phyloP scores from a whole-genome alignment of 495 filamentous ascomycete genomes.

The Tuber aestivum region DNA sequence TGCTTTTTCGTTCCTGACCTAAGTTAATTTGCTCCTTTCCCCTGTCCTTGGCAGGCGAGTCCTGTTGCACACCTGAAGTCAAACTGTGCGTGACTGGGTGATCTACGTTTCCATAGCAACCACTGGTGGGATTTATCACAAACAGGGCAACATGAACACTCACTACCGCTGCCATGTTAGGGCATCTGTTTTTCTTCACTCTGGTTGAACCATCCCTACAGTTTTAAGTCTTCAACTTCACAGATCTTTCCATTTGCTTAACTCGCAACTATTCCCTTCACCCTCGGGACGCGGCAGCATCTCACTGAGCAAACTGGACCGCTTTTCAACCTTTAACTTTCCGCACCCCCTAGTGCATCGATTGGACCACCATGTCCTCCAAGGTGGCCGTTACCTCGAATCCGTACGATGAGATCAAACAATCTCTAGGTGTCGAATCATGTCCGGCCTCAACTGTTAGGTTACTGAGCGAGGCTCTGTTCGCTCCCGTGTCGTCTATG shows the following conservation, averaged over 20 bases:
- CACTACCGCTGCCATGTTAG: neutral
- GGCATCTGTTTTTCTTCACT: neutral
- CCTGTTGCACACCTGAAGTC: neutral
- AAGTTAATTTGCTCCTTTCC: neutral
- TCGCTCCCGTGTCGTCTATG: conserved; percentile 6
- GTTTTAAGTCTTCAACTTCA: neutral
- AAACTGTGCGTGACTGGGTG: neutral
- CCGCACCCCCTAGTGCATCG: neutral
- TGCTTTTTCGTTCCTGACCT: neutral
- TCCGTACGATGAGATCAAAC: conserved; percentile 30
- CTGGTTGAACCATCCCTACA: neutral
- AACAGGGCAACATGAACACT: neutral
- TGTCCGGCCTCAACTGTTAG: conserved; percentile 35
- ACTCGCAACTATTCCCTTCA: neutral
- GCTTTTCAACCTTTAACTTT: neutral
- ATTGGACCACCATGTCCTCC: neutral
- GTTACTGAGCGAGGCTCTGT: conserved; percentile 32
- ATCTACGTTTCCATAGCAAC: neutral
- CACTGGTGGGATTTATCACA: neutral
- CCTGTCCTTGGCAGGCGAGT: neutral
- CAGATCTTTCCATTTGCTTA: neutral
- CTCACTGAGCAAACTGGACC: neutral
- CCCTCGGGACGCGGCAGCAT: neutral
- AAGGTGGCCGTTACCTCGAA: conserved; percentile 13
- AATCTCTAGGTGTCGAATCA: conserved; percentile 23